Base-by-base conservation (phyloP, 441 rosid species). In the Pelargonium citronellum region DNA sequence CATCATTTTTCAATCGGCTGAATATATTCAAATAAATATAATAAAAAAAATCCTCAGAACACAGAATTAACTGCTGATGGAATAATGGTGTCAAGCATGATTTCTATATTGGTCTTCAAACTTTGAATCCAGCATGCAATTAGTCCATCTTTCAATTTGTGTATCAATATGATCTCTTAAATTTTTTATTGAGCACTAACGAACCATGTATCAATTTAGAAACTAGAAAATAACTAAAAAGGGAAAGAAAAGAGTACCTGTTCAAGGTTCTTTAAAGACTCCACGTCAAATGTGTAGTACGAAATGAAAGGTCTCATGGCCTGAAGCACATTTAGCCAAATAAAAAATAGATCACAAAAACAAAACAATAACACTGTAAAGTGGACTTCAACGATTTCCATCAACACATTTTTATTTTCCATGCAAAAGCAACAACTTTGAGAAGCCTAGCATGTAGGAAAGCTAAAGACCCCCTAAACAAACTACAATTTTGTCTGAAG, bases 251-350 rank as follows among this genome's bases (percentile, higher is more conserved):
- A 43, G 58, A 62, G 64, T 83, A 90, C 99, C 95, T 86, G 86
- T 66, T 80, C 83, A 60, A 91, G 77, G 74, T 83, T 79, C 61
- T 71, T 79, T 74, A 87, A 77, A 68, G 83, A 87, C 78, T 80
- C 73, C 27, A 39, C 49, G 70, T 94, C 87, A 67, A 84, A 85
- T 4, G 94, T 86, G 82, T 90, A 83, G 81, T 91, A 89, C 20
- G 77, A 78, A 69, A 91, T 66, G 76, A 75, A 87, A 49, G 99
- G 95, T 83, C 97, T 86, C 72, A 37, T 67, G 46, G 96, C 96
- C 97, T 91, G 85, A 62, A 84, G 77, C 55, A 55, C 74, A 67
- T 4, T 16, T 13, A 66, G 49, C 15, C 16, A 15, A 69, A 30
- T 66, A 49, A 64, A 0, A 9, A 15, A 57, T 58, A 30, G 15